Base-by-base conservation (phyloP, 768 basidiomycete genomes). In the Mycena rosella region DNA sequence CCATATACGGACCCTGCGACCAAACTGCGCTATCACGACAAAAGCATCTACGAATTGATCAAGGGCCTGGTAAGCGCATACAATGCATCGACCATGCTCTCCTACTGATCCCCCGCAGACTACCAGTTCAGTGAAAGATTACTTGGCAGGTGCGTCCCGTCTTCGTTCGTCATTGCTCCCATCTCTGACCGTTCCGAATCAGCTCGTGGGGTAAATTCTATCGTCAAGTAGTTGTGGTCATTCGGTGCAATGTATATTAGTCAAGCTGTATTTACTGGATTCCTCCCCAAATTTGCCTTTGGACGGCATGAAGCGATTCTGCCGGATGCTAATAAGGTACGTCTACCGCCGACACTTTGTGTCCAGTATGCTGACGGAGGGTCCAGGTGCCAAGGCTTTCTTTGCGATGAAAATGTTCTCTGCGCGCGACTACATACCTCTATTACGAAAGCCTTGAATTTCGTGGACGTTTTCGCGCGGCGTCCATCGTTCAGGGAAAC, bases 1-100 rank as follows among this genome's bases (percentile, higher is more conserved):
- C 92, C 91, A 1, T 95, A 95, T 70, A 95, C 92, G 0, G 92
- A 96, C 71, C 94, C 94, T 8, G 86, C 88, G 2, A 94, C 93
- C 0, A 89, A 90, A 1, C 81, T 96, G 13, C 86, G 94, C 5
- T 95, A 92, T 75, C 91, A 95, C 68, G 91, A 95, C 82, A 94
- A 92, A 82, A 92, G 89, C 67, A 87, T 95, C n/a, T 95, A 94
- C 74, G 92, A 94, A 52, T 81, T 94, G 30, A 88, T 95, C 69
- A 93, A 92, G 75, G 85, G 86, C 54, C 78, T 96, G 74, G 94
- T 93, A 65, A 54, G 84, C 76, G 17, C 18, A 15, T 58, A 0
- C 44, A 38, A 2, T 52, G 17, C 17, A 5, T 34, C 9, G 3
- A n/a, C 34, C 2, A 36, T 5, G 5, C 8, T 11, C 29, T 24